These are phyloP conservation scores for Pseudogymnoascus sp. DNA, from an alignment of 2,329 filamentous ascomycete genomes.

Conservation along the genomic window DNA sequence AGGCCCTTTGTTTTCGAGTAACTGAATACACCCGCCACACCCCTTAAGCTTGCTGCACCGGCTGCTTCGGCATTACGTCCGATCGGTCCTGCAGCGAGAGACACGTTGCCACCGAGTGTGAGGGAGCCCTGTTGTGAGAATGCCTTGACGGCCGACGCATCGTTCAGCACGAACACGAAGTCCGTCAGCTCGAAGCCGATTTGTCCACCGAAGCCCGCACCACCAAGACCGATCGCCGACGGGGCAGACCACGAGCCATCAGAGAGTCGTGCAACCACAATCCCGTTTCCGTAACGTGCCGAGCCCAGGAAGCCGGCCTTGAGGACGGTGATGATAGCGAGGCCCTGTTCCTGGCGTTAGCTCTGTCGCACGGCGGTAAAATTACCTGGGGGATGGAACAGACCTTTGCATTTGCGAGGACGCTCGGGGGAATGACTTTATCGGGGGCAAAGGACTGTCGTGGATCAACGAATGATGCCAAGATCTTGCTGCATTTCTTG, in stretches of 20 bases:
- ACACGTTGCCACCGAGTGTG: constrained; percentile 92
- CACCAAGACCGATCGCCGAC: constrained; percentile 70
- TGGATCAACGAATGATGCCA: constrained; percentile 90
- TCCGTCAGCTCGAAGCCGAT: constrained; percentile 84
- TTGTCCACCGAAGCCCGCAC: constrained; percentile 76
- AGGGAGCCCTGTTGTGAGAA: constrained; percentile 89
- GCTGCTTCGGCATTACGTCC: constrained; percentile 94
- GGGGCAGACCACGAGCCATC: constrained; percentile 77
- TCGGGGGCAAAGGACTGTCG: constrained; percentile 89
- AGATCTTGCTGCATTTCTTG: constrained; percentile 92
- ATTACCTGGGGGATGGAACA: constrained; percentile 15
- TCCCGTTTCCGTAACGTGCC: constrained; percentile 70
- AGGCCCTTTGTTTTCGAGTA: constrained; percentile 98
- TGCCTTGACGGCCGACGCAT: constrained; percentile 77
- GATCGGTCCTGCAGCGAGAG: constrained; percentile 85
- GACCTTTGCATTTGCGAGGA: constrained; percentile 89
- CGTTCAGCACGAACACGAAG: constrained; percentile 98
- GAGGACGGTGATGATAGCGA: constrained; percentile 77
- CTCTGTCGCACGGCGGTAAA: neutral
- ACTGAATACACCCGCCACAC: constrained; percentile 86
- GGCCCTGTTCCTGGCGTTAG: constrained; percentile 42
- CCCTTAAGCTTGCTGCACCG: constrained; percentile 81
- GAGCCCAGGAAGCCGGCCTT: constrained; percentile 83
- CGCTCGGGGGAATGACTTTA: constrained; percentile 87
- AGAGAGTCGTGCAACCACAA: constrained; percentile 70